Conservation (phyloP, 2,329 filamentous ascomycete species). For the Exophiala sp. region DNA sequence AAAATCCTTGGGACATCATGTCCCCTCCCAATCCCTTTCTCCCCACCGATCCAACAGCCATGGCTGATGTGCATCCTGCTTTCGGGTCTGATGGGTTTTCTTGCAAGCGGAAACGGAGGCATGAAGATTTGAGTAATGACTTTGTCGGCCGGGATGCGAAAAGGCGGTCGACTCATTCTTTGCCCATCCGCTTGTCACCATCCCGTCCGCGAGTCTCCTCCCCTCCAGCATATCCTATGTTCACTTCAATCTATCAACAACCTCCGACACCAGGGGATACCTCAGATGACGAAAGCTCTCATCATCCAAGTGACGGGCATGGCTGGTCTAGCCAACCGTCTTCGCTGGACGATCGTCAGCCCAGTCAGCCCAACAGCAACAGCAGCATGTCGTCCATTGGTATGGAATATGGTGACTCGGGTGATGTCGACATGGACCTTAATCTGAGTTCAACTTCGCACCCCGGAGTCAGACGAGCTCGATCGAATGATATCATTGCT, state of each 20-base stretch:
- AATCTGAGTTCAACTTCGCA: conserved; percentile 4
- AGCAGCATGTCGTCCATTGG: conserved; percentile 14
- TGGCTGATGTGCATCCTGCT: conserved; percentile 18
- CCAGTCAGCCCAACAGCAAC: conserved; percentile 6
- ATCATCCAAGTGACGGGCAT: conserved; percentile 6
- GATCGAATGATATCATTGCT: conserved; percentile 28
- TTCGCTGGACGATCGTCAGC: conserved; percentile 5
- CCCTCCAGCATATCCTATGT: conserved; percentile 17
- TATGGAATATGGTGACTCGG: conserved; percentile 2
- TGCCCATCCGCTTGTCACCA: conserved; percentile 24
- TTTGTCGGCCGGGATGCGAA: conserved; percentile 13
- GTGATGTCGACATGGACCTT: conserved; percentile 17
- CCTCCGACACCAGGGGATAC: conserved; percentile 28
- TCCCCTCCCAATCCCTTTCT: conserved; percentile 9
- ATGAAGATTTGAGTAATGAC: conserved; percentile 8
- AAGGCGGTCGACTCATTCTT: conserved; percentile 13
- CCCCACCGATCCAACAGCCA: conserved; percentile 10
- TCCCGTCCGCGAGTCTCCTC: conserved; percentile 16
- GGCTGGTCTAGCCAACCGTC: conserved; percentile 6
- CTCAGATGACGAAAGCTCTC: conserved; percentile 24
- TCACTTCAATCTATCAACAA: conserved; percentile 24
- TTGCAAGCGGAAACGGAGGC: conserved; percentile 18
- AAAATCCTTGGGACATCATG: conserved; percentile 5
- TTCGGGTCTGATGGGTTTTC: conserved; percentile 14
- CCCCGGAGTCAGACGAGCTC: conserved; percentile 20